These are phyloP conservation scores for Phylloporus sp. DNA, from an alignment of 768 basidiomycete species.

Conservation along the genomic window DNA sequence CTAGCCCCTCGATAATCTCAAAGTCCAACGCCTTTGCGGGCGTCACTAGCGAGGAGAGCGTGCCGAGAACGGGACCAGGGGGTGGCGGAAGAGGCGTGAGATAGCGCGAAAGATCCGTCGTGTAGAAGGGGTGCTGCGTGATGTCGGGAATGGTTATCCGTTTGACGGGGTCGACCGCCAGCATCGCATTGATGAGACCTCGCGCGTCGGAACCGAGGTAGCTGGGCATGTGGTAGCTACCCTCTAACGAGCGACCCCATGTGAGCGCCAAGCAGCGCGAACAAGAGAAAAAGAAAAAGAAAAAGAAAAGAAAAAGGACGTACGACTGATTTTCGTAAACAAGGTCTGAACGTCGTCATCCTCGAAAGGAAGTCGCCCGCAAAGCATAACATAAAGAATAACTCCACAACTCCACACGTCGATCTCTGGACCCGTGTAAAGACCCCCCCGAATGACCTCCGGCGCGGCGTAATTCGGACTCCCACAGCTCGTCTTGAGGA, in stretches of 20 bases:
- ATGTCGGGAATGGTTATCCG: conserved; percentile 93
- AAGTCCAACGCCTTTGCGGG: conserved; percentile 67
- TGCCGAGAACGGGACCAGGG: conserved; percentile 72
- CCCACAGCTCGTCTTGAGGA: conserved; percentile 95
- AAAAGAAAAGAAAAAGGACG: conserved; percentile 22
- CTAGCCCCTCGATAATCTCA: conserved; percentile 87
- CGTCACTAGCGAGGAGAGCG: conserved; percentile 64
- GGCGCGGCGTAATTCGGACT: conserved; percentile 99
- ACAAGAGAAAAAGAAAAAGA: not conserved
- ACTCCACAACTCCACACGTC: conserved; percentile 99
- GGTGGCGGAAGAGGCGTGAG: conserved; percentile 76
- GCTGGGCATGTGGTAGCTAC: conserved; percentile 79
- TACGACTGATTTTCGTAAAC: conserved; percentile 92
- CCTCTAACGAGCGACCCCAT: conserved; percentile 45
- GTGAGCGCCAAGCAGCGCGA: not conserved
- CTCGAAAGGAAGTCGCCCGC: conserved; percentile 93
- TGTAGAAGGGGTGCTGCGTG: conserved; percentile 87
- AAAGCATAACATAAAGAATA: conserved; percentile 98
- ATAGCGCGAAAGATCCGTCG: conserved; percentile 78
- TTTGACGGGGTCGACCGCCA: conserved; percentile 90
- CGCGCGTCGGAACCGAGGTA: conserved; percentile 75
- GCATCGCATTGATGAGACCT: conserved; percentile 80
- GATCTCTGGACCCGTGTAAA: conserved; percentile 97
- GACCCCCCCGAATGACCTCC: conserved; percentile 91
- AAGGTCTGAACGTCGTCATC: conserved; percentile 91